Evolutionary conservation across 352 stramenopile genomes (phyloP).

Genomic region (Phytophthora lateralis): DNA sequence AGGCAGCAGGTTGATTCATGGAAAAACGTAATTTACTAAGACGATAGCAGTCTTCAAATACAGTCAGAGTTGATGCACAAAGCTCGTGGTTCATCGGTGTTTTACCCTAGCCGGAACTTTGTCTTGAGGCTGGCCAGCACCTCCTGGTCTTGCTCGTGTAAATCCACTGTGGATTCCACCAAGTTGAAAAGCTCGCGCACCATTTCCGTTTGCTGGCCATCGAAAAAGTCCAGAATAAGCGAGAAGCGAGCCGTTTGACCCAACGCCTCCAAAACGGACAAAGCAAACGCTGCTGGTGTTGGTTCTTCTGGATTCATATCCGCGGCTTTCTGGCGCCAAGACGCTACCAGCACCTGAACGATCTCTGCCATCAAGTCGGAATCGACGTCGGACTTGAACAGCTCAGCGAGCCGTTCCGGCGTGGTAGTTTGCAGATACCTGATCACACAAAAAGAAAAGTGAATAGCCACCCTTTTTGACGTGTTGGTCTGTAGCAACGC

Average conservation of each 20-base stretch:
- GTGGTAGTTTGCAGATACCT: slow-evolving; percentile 75
- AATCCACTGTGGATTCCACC: slow-evolving; percentile 6
- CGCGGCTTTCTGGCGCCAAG: slow-evolving; percentile 22
- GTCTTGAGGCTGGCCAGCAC: slow-evolving; percentile 18
- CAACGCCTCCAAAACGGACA: slow-evolving; percentile 47
- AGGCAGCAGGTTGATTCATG: slow-evolving; percentile 21
- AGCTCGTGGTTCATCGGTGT: not conserved
- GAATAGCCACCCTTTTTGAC: not conserved
- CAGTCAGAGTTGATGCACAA: slow-evolving; percentile 8
- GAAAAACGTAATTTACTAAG: slow-evolving; percentile 36
- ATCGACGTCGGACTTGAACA: slow-evolving; percentile 80
- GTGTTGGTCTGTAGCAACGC: not conserved
- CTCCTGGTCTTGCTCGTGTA: slow-evolving; percentile 14
- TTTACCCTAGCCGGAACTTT: slow-evolving; percentile 25
- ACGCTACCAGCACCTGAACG: slow-evolving; percentile 47
- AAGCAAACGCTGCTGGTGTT: slow-evolving; percentile 37
- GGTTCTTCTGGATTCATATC: slow-evolving; percentile 14
- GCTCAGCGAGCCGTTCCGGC: slow-evolving; percentile 36
- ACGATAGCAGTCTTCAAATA: slow-evolving; percentile 23
- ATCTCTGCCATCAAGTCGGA: slow-evolving; percentile 77
- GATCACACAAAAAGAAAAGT: not conserved
- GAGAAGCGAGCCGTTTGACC: slow-evolving; percentile 54
- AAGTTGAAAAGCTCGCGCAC: slow-evolving; percentile 38
- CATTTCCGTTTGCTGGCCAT: slow-evolving; percentile 65
- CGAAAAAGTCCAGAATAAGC: slow-evolving; percentile 73